phyloP scores from a whole-genome alignment of 345 rosid species.

The Syzygium aqueum region DNA sequence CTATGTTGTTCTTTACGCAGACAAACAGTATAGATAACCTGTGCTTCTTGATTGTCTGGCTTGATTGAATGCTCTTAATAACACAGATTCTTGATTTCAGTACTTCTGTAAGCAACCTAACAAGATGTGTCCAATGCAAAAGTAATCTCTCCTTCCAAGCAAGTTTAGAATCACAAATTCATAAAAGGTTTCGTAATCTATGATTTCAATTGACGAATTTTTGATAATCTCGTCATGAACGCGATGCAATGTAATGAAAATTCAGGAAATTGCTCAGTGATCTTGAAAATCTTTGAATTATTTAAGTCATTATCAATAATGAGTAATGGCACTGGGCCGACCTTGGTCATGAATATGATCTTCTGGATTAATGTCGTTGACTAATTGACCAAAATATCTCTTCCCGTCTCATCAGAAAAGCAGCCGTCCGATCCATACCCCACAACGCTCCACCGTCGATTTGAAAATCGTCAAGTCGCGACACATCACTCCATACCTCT shows the following conservation, averaged over 20 bases:
- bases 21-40: background rate
- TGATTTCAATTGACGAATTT: background rate
- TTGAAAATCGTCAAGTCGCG: background rate
- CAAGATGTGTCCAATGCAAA: background rate
- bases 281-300: background rate
- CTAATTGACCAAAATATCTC: background rate
- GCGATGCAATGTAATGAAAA: background rate
- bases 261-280: background rate
- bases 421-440: background rate
- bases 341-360: background rate
- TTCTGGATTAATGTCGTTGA: background rate
- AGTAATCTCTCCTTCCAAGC: background rate
- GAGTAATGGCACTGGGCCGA: background rate
- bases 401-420: background rate
- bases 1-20: background rate
- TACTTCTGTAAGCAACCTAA: background rate
- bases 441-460: background rate
- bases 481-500: background rate
- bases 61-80: background rate
- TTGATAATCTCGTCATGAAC: background rate
- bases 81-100: background rate
- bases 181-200: background rate
- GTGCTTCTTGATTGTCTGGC: background rate
- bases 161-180: background rate
- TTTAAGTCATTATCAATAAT: background rate